Evolutionary conservation across 2,329 filamentous ascomycete species (phyloP), one percentile per base, ranked within the genome.

Genomic region (Cytospora paraplurivora): DNA sequence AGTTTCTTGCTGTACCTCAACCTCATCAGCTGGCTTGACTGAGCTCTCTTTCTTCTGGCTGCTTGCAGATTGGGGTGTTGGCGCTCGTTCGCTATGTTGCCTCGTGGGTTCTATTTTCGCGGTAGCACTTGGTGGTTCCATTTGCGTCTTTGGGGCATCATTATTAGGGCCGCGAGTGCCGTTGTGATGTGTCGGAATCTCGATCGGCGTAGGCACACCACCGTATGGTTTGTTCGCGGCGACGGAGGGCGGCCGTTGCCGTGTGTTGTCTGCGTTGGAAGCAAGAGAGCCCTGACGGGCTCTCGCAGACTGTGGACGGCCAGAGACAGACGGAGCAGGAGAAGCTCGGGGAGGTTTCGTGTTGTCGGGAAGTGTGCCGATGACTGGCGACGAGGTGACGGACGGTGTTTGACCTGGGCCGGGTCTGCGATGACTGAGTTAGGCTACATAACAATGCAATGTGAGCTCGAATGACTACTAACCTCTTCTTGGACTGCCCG

Each of bases 401-500:
- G 88, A 88, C 19, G 90, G 87, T 1, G 91, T 91, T 33, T 79
- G 78, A 67, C 49, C 65, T 35, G 62, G 59, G 34, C 59, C 65
- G 38, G 59, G 52, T 59, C 63, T 67, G 56, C n/a, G n/a, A 7
- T 15, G 41, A 15, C 34, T 80, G 69, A 75, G 76, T 66, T 44
- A 65, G 65, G 7, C 67, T 64, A 44, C 69, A 73, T 71, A 72
- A 71, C 54, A 72, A 74, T 50, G 68, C 68, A 19, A 62, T 63
- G 33, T 8, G 38, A 33, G 44, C 13, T 56, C 37, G 37, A 32
- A 44, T 44, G 7, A 37, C 38, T 27, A 78, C 82, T 71, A 82
- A 91, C 90, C 87, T 94, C 78, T 93, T 96, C 78, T 94, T 93
- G 35, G 86, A 75, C 68, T 87, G 86, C n/a, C 86, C 82, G 68